phyloP scores from a whole-genome alignment of 208 protist species.

The Trypanosoma cruzi region DNA sequence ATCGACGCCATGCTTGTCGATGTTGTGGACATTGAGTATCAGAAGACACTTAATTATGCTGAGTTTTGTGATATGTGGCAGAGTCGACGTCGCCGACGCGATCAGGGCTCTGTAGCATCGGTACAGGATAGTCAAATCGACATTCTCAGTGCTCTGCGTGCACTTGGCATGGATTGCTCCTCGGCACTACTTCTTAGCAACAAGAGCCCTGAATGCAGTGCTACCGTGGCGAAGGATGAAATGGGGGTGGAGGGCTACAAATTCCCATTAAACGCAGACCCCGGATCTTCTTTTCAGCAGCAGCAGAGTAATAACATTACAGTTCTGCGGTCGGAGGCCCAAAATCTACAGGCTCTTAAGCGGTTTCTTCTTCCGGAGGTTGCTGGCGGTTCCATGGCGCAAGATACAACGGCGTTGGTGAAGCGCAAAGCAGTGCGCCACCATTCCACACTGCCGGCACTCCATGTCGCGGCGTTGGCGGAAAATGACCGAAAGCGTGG shows the following conservation, averaged over 20 bases:
- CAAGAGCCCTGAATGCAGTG: neutral
- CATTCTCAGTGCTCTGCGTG: neutral
- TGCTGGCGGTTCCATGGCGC: neutral
- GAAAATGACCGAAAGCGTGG: constrained; percentile 3
- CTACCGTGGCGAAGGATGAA: neutral
- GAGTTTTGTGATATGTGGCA: constrained; percentile 78
- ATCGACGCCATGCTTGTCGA: constrained; percentile 60
- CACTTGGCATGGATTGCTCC: neutral
- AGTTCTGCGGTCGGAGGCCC: constrained; percentile 39
- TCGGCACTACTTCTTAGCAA: neutral
- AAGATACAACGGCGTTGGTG: neutral
- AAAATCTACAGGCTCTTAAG: constrained; percentile 55
- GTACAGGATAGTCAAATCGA: constrained; percentile 1
- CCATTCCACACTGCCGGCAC: neutral
- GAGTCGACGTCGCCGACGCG: neutral
- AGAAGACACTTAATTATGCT: constrained; percentile 54
- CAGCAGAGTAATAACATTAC: neutral
- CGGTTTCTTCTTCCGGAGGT: constrained; percentile 52
- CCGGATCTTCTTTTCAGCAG: neutral
- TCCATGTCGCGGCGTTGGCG: neutral
- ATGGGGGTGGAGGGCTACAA: neutral
- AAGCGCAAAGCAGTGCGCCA: neutral
- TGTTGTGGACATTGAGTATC: constrained; percentile 51
- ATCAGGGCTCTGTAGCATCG: neutral
- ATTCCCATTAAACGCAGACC: neutral